Evolutionary conservation across 2,329 filamentous ascomycete genomes (phyloP).

Genomic region (Didymella lethalis): DNA sequence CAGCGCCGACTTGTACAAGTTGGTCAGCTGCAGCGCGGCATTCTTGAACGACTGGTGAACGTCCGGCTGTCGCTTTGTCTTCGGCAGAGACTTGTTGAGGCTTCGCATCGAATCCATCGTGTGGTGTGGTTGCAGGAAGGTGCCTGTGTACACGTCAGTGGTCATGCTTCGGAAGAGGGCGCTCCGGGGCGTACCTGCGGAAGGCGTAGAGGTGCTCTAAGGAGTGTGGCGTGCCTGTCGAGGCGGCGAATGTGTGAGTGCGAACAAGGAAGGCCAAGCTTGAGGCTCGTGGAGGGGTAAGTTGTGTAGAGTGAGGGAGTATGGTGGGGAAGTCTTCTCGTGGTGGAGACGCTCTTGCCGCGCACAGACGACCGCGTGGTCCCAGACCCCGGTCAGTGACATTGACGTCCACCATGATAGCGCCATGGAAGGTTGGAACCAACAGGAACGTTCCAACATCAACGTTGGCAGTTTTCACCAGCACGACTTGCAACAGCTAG

Average conservation of each 20-base stretch:
- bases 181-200: slow-evolving; percentile 16
- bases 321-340: slow-evolving; percentile 12
- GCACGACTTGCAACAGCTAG: neutral
- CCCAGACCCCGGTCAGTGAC: slow-evolving; percentile 9
- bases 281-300: neutral
- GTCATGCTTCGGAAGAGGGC: neutral
- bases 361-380: slow-evolving; percentile 13
- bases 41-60: slow-evolving; percentile 90
- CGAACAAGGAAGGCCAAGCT: neutral
- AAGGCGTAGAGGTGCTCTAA: slow-evolving; percentile 5
- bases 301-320: slow-evolving; percentile 8
- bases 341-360: slow-evolving; percentile 16
- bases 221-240: slow-evolving; percentile 9
- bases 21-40: slow-evolving; percentile 92
- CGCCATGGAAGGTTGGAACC: slow-evolving; percentile 3
- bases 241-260: slow-evolving; percentile 12
- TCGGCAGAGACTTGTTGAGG: slow-evolving; percentile 52
- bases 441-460: slow-evolving; percentile 5
- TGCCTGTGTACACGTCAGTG: slow-evolving; percentile 17
- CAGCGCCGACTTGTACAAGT: slow-evolving; percentile 92
- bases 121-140: slow-evolving; percentile 12
- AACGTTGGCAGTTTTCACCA: neutral
- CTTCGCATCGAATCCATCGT: slow-evolving; percentile 54
- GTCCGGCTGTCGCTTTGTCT: slow-evolving; percentile 50
- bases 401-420: neutral